Percentiles rank a stretch among this genome's conserved stretches.
Evolutionary conservation across 2,329 filamentous ascomycete genomes (phyloP).

Genomic region (Chrysoporthe cubensis): DNA sequence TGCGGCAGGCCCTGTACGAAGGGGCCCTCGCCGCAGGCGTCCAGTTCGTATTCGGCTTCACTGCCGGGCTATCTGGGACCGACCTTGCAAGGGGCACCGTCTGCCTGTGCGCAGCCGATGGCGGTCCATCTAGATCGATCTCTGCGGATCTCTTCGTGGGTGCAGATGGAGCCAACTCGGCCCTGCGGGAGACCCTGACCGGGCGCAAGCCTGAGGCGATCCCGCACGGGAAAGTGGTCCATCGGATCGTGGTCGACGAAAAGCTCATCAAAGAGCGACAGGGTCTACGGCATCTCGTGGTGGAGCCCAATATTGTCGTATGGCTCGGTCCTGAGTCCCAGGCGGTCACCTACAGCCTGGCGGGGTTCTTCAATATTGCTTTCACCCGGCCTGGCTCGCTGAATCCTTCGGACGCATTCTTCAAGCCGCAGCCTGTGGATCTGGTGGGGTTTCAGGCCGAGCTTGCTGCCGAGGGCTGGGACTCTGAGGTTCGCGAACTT

Average conservation of each 20-base stretch:
- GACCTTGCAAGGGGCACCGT: slow-evolving; percentile 20
- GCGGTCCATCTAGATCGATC: slow-evolving; percentile 22
- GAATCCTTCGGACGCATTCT: slow-evolving; percentile 30
- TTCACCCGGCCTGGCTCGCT: slow-evolving; percentile 32
- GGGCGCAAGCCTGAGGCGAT: slow-evolving; percentile 28
- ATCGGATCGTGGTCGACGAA: slow-evolving; percentile 31
- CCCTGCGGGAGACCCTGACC: slow-evolving; percentile 26
- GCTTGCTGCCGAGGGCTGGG: slow-evolving; percentile 27
- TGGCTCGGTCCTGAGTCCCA: slow-evolving; percentile 32
- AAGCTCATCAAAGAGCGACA: slow-evolving; percentile 28
- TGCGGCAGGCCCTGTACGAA: slow-evolving; percentile 32
- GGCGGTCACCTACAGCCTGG: slow-evolving; percentile 31
- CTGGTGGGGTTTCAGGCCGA: slow-evolving; percentile 26
- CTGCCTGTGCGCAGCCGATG: slow-evolving; percentile 28
- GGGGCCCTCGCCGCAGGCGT: slow-evolving; percentile 30
- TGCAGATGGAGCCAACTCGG: slow-evolving; percentile 36
- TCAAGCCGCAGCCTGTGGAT: slow-evolving; percentile 28
- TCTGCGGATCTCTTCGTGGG: slow-evolving; percentile 32
- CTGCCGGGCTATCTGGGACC: slow-evolving; percentile 22
- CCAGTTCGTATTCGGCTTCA: slow-evolving; percentile 29
- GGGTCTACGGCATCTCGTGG: slow-evolving; percentile 28
- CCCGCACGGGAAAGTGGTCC: slow-evolving; percentile 33
- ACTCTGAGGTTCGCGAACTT: slow-evolving; percentile 30
- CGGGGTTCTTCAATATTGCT: slow-evolving; percentile 31
- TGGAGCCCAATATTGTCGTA: slow-evolving; percentile 30